phyloP scores from a whole-genome alignment of 2,329 filamentous ascomycete species.

The Aaosphaeria pasadenensis region DNA sequence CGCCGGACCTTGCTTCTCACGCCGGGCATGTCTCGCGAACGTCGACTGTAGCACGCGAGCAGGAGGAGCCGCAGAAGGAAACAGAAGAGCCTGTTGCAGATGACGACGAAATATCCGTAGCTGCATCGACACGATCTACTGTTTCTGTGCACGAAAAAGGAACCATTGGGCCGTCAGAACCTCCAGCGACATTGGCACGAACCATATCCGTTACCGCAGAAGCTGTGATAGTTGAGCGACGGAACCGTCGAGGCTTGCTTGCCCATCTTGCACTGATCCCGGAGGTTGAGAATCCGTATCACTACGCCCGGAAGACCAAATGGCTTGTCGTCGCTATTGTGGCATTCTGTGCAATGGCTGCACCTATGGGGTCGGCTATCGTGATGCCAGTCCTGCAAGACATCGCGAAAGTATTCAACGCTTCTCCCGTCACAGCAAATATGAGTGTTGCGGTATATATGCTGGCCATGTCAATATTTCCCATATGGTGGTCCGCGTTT shows the following conservation, averaged over 20 bases:
- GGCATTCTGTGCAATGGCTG: conserved; percentile 71
- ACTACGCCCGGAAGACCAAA: conserved; percentile 72
- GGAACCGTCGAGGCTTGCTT: conserved; percentile 68
- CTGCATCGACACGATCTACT: conserved; percentile 20
- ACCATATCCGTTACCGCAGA: conserved; percentile 35
- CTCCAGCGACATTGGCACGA: conserved; percentile 18
- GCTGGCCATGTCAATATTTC: conserved; percentile 41
- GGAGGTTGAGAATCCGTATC: conserved; percentile 73
- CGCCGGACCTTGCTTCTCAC: too few species aligned
- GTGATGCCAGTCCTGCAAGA: conserved; percentile 58
- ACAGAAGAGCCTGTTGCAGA: neutral
- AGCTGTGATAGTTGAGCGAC: conserved; percentile 48
- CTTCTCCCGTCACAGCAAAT: conserved; percentile 34
- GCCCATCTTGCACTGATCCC: conserved; percentile 69
- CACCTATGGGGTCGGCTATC: conserved; percentile 80
- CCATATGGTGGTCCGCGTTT: conserved; percentile 40
- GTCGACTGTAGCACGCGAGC: too few species aligned
- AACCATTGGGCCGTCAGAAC: conserved; percentile 11
- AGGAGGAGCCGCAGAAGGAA: too few species aligned
- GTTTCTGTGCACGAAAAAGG: conserved; percentile 11
- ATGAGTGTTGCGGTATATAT: conserved; percentile 41
- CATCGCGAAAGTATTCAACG: conserved; percentile 29
- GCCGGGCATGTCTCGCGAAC: too few species aligned
- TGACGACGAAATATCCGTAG: conserved; percentile 17
- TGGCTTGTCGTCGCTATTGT: conserved; percentile 80